A percentile compares a stretch with the other conserved stretches of the same genome.
phyloP scores from a whole-genome alignment of 371 early-diverging fungal genomes.

The Actinomortierella wolfii region DNA sequence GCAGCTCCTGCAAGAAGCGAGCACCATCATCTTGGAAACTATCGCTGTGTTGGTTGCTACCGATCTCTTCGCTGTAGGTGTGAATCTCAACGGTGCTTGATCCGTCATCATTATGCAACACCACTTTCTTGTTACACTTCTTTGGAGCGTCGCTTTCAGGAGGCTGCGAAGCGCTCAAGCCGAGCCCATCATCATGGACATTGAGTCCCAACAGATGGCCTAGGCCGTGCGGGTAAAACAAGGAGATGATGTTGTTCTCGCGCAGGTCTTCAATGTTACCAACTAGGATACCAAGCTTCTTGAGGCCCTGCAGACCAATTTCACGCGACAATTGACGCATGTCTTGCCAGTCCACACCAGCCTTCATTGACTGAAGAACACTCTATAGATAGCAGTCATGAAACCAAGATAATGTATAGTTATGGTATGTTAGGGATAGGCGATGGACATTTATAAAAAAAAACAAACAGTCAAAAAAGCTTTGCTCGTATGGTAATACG shows the following conservation, averaged over 20 bases:
- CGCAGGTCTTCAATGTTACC: slow-evolving; percentile 72
- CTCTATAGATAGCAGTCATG: slow-evolving; percentile 9
- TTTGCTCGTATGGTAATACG: no score
- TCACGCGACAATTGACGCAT: slow-evolving; percentile 78
- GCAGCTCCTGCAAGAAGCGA: no score
- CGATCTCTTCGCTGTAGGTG: no score
- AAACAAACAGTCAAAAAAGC: background rate
- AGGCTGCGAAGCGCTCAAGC: slow-evolving; percentile 16
- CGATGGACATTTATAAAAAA: no score
- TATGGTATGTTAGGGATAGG: no score
- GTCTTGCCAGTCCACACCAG: slow-evolving; percentile 85
- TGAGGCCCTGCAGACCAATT: slow-evolving; percentile 74
- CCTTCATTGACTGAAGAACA: slow-evolving; percentile 63
- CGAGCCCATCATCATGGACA: slow-evolving; percentile 82
- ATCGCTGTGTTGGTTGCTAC: slow-evolving; percentile 9
- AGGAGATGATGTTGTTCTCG: slow-evolving; percentile 73
- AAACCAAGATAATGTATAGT: background rate
- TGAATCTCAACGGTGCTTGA: no score
- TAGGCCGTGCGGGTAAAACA: slow-evolving; percentile 92
- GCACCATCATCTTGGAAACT: slow-evolving; percentile 57
- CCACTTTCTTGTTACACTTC: slow-evolving; percentile 49
- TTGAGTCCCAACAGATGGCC: slow-evolving; percentile 73
- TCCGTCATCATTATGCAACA: no score
- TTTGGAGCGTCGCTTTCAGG: slow-evolving; percentile 79
- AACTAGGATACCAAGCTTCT: slow-evolving; percentile 71